Conservation (phyloP, 2,329 filamentous ascomycete species). For the Verticillium albo-atrum region DNA sequence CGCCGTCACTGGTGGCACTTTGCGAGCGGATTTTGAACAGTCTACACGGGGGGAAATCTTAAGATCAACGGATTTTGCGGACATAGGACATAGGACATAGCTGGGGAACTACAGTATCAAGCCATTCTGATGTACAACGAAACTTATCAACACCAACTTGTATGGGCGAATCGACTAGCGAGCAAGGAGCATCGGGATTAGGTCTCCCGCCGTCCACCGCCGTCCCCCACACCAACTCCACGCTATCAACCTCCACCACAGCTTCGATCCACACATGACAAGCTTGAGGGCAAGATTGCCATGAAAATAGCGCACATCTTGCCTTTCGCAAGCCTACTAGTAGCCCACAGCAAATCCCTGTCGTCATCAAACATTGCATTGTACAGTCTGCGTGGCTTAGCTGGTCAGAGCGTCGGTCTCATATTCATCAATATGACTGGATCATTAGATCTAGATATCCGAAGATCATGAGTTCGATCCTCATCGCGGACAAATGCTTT, state of each 20-base stretch:
- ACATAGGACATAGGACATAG: no score
- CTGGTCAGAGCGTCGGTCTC: neutral
- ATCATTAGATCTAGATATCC: neutral
- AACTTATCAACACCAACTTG: no score
- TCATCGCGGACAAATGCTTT: neutral
- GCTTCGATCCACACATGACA: neutral
- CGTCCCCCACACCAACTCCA: neutral
- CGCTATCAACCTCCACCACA: neutral
- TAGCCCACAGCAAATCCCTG: neutral
- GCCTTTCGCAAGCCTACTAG: neutral
- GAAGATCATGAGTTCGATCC: neutral
- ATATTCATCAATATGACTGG: neutral
- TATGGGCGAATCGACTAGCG: no score
- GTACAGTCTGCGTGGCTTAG: neutral
- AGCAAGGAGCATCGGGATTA: neutral
- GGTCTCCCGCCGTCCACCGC: neutral
- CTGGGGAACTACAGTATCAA: no score
- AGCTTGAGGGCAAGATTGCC: neutral
- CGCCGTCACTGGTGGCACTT: conserved; percentile 15
- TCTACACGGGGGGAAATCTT: neutral
- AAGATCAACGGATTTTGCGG: no score
- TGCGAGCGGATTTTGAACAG: conserved; percentile 18
- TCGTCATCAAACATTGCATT: neutral
- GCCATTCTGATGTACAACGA: no score
- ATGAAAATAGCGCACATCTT: neutral